A percentile compares a stretch with the other conserved stretches of the same genome.
These are phyloP conservation scores for Cercophora samala DNA, from an alignment of 495 filamentous ascomycete genomes.

Conservation along the genomic window DNA sequence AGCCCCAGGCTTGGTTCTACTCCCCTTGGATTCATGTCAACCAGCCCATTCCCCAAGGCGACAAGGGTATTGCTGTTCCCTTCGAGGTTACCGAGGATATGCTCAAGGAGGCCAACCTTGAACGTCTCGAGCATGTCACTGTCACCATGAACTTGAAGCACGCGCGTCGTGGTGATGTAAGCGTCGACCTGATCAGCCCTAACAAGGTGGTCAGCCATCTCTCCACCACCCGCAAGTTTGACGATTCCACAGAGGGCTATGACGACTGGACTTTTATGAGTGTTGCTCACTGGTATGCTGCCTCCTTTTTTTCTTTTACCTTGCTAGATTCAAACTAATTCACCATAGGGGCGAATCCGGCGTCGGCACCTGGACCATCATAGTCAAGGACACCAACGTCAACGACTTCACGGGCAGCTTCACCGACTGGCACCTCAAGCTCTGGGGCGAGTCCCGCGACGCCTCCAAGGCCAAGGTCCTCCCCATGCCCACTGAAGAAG, in stretches of 20 bases:
- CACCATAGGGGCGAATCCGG: slow-evolving; percentile 76
- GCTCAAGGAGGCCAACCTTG: slow-evolving; percentile 77
- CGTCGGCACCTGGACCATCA: slow-evolving; percentile 81
- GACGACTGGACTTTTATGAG: slow-evolving; percentile 98
- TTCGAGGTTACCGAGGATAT: slow-evolving; percentile 75
- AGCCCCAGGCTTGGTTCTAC: slow-evolving; percentile 95
- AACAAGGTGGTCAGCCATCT: slow-evolving; percentile 79
- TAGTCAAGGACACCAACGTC: slow-evolving; percentile 79
- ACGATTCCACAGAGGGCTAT: slow-evolving; percentile 68
- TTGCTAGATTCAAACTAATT: slow-evolving; percentile 23
- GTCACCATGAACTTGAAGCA: slow-evolving; percentile 96
- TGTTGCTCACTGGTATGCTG: slow-evolving; percentile 84
- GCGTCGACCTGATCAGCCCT: slow-evolving; percentile 87
- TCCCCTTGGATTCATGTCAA: slow-evolving; percentile 91
- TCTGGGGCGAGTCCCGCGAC: slow-evolving; percentile 89
- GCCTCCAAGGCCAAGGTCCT: slow-evolving; percentile 63
- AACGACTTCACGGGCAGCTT: slow-evolving; percentile 77
- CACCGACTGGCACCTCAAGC: slow-evolving; percentile 86
- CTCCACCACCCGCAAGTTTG: slow-evolving; percentile 64
- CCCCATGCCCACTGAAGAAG: slow-evolving; percentile 79
- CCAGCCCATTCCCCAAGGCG: slow-evolving; percentile 80
- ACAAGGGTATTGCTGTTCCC: slow-evolving; percentile 69
- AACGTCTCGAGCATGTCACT: slow-evolving; percentile 86
- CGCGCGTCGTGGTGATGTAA: slow-evolving; percentile 80
- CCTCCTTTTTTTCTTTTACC: not conserved